Percentiles rank a stretch among this genome's conserved stretches.
Evolutionary conservation across 108 stramenopile genomes (phyloP).

Genomic region (Fragilaria crotonensis): DNA sequence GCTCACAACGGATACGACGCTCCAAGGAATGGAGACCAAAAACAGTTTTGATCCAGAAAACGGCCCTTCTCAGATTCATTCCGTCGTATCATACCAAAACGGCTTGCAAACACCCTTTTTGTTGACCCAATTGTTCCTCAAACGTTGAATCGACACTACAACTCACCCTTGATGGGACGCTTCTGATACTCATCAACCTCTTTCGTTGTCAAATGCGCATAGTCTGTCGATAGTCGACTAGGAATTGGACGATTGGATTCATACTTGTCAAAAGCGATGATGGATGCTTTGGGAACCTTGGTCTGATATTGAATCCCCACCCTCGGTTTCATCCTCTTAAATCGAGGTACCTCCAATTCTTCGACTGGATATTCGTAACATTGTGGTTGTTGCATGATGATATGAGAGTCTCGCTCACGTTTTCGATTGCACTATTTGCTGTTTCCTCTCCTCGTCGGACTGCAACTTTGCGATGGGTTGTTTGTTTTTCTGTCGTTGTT

Average conservation of each 20-base stretch:
- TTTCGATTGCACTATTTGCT: too few species aligned
- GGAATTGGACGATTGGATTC: background rate
- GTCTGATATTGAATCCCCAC: constrained; percentile 26
- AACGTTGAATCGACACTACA: background rate
- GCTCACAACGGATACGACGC: too few species aligned
- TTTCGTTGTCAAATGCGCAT: constrained; percentile 1
- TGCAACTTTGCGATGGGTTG: too few species aligned
- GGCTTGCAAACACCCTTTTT: background rate
- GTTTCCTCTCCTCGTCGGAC: too few species aligned
- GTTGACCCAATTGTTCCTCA: background rate
- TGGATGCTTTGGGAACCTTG: constrained; percentile 8
- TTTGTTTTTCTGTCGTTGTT: too few species aligned
- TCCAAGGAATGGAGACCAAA: too few species aligned
- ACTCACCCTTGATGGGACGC: background rate
- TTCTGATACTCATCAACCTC: background rate
- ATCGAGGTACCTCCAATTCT: background rate
- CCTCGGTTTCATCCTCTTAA: constrained; percentile 9
- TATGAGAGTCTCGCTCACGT: too few species aligned
- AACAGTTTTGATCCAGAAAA: too few species aligned
- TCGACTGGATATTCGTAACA: too few species aligned
- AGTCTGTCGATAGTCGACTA: background rate
- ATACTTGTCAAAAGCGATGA: background rate
- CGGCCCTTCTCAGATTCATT: too few species aligned
- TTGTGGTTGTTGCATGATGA: too few species aligned
- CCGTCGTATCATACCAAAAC: background rate